A percentile compares a stretch with the other conserved stretches of the same genome.
phyloP scores from a whole-genome alignment of 2,329 filamentous ascomycete species.

The Chaetothyriales sp. region DNA sequence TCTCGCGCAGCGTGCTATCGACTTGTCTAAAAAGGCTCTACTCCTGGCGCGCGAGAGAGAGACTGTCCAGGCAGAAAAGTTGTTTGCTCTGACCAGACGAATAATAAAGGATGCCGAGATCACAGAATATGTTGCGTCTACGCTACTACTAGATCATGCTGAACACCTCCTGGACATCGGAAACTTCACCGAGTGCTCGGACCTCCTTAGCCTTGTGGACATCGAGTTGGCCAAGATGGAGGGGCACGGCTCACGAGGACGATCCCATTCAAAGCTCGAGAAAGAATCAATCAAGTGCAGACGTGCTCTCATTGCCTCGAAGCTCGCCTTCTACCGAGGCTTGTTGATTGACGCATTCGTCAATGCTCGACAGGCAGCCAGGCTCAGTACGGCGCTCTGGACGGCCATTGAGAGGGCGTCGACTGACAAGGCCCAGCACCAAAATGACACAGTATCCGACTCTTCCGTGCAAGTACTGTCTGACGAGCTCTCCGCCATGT shows the following conservation, averaged over 20 bases:
- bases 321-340: slow-evolving; percentile 6
- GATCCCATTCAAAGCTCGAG: slow-evolving; percentile 1
- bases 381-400: slow-evolving; percentile 14
- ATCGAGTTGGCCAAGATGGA: slow-evolving; percentile 3
- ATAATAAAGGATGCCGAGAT: slow-evolving; percentile 25
- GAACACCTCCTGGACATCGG: slow-evolving; percentile 61
- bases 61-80: background rate
- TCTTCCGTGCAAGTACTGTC: slow-evolving; percentile 26
- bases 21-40: background rate
- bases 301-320: slow-evolving; percentile 9
- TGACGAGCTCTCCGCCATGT: slow-evolving; percentile 27
- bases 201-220: slow-evolving; percentile 16
- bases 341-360: slow-evolving; percentile 7
- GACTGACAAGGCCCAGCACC: slow-evolving; percentile 3
- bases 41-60: background rate
- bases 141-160: slow-evolving; percentile 53
- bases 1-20: background rate
- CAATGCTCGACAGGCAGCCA: slow-evolving; percentile 15
- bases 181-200: slow-evolving; percentile 45
- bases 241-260: background rate
- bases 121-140: slow-evolving; percentile 36
- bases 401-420: slow-evolving; percentile 18
- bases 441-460: slow-evolving; percentile 2
- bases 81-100: background rate
- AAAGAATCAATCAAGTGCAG: background rate